Conservation (phyloP, 163 green algal species). For the Scenedesmus sp. region DNA sequence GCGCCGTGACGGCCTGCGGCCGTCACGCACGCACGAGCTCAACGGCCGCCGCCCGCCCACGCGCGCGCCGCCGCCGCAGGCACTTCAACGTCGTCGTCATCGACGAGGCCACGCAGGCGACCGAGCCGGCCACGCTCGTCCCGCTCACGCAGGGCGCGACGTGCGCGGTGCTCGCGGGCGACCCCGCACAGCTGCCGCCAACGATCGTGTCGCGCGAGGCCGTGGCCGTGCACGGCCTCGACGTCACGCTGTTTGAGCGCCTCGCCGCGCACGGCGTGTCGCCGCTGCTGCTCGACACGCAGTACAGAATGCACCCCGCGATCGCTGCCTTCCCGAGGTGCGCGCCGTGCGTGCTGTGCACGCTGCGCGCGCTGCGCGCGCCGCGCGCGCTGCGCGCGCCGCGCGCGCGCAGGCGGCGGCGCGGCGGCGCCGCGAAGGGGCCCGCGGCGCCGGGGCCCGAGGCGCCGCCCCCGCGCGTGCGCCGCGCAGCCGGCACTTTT, state of each 20-base stretch:
- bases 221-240: constrained; percentile 48
- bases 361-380: no score
- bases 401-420: background rate
- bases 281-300: constrained; percentile 81
- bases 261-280: constrained; percentile 54
- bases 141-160: constrained; percentile 75
- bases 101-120: constrained; percentile 95
- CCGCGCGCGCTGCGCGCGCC: no score
- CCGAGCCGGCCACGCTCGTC: constrained; percentile 83
- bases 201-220: constrained; percentile 81
- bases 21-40: background rate
- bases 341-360: no score
- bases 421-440: background rate
- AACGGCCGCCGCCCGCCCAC: no score
- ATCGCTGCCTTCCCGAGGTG: constrained; percentile 74
- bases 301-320: constrained; percentile 93
- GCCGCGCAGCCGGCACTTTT: constrained; percentile 78
- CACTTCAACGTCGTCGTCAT: constrained; percentile 89
- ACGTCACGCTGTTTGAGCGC: constrained; percentile 80
- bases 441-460: no score
- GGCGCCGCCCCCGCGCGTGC: no score
- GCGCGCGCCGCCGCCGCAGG: constrained; percentile 12
- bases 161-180: constrained; percentile 84
- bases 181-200: constrained; percentile 90
- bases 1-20: background rate